phyloP scores from a whole-genome alignment of 139 green algal genomes.

The Nannochloris sp. region DNA sequence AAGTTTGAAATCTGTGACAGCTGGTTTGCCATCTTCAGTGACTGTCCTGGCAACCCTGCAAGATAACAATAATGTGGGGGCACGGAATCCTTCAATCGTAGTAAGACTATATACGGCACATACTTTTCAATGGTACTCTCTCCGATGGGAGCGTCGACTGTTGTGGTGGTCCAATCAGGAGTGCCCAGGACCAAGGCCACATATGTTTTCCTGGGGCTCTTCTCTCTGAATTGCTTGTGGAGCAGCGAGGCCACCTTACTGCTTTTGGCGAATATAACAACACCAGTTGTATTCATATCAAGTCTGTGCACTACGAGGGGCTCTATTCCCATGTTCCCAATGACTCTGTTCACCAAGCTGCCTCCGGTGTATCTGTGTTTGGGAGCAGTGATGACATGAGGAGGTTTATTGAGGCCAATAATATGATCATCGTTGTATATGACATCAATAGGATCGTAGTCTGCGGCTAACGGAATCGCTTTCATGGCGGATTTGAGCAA shows the following conservation, averaged over 20 bases:
- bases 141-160: slow-evolving; percentile 52
- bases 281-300: slow-evolving; percentile 71
- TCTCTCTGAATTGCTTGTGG: slow-evolving; percentile 57
- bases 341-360: slow-evolving; percentile 69
- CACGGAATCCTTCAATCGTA: background rate
- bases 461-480: slow-evolving; percentile 43
- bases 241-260: slow-evolving; percentile 37
- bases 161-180: slow-evolving; percentile 20
- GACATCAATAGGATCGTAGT: slow-evolving; percentile 44
- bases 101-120: slow-evolving; percentile 1
- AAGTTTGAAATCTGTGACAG: slow-evolving; percentile 47
- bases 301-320: slow-evolving; percentile 52
- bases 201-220: slow-evolving; percentile 59
- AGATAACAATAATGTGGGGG: background rate
- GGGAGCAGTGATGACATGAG: slow-evolving; percentile 54
- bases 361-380: slow-evolving; percentile 58
- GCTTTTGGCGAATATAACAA: slow-evolving; percentile 71
- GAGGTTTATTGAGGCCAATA: slow-evolving; percentile 72
- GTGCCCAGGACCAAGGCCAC: slow-evolving; percentile 51
- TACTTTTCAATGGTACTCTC: slow-evolving; percentile 32
- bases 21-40: slow-evolving; percentile 32
- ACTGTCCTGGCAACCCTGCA: slow-evolving; percentile 26
- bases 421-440: slow-evolving; percentile 67
- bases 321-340: slow-evolving; percentile 27
- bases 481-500: slow-evolving; percentile 36